A percentile compares a stretch with the other conserved stretches of the same genome.
Conservation (phyloP, 331 rosid species). For the Quercus tomentella region DNA sequence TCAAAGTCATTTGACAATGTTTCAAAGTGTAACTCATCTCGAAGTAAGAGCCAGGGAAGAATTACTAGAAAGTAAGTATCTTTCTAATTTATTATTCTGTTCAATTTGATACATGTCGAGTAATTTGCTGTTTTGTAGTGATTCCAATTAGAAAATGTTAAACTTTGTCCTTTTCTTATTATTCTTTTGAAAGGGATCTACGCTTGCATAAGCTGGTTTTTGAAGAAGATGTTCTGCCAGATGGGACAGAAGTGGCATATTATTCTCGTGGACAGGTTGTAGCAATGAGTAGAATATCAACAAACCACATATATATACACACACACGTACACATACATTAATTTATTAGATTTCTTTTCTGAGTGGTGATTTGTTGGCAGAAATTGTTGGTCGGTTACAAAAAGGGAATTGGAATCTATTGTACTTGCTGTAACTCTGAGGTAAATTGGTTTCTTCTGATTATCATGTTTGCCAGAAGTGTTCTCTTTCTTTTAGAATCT, state of each 20-base stretch:
- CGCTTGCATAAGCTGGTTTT: conserved; percentile 89
- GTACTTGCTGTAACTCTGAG: conserved; percentile 70
- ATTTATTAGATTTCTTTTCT: conserved; percentile 20
- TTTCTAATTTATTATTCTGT: background rate
- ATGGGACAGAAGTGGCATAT: conserved; percentile 86
- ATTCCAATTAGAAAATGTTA: conserved; percentile 1
- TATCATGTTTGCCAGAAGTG: too few species aligned
- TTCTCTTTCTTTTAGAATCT: too few species aligned
- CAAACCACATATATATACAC: background rate
- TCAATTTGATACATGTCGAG: background rate
- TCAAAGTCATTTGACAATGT: conserved; percentile 25
- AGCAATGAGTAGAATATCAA: conserved; percentile 3
- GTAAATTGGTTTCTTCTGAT: conserved; percentile 25
- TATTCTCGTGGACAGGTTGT: conserved; percentile 75
- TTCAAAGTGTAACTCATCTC: conserved; percentile 48
- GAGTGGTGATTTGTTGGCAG: conserved; percentile 35
- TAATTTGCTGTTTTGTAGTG: background rate
- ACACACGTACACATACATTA: too few species aligned
- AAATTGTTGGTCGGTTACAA: conserved; percentile 72
- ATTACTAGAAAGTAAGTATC: conserved; percentile 69
- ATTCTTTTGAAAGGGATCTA: conserved; percentile 54
- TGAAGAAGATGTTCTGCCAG: conserved; percentile 66
- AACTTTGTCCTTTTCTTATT: background rate
- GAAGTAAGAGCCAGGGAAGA: conserved; percentile 73
- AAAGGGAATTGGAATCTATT: conserved; percentile 60